Conservation (phyloP, 2,329 filamentous ascomycete species). For the Neopestalotiopsis clavispora region DNA sequence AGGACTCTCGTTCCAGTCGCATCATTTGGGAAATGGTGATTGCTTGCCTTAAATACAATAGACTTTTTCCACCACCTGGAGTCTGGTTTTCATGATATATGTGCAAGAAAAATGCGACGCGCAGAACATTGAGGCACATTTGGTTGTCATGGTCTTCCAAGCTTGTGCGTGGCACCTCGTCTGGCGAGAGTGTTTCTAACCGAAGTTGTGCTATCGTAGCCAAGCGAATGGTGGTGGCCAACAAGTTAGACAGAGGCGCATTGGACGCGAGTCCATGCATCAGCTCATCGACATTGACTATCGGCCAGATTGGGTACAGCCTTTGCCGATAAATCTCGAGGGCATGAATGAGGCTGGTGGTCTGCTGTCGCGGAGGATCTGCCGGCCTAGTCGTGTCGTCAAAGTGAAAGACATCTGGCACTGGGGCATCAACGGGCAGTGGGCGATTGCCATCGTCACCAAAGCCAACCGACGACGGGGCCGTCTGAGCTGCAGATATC, state of each 20-base stretch:
- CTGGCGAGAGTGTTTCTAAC: conserved; percentile 36
- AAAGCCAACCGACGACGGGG: background rate
- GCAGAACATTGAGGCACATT: conserved; percentile 45
- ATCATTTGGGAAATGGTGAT: conserved; percentile 57
- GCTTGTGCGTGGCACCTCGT: conserved; percentile 18
- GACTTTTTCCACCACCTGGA: conserved; percentile 49
- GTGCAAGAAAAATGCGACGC: conserved; percentile 56
- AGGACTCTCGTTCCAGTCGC: conserved; percentile 48
- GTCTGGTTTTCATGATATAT: conserved; percentile 55
- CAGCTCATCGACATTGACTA: conserved; percentile 50
- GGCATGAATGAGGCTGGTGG: conserved; percentile 30
- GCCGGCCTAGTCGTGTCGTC: background rate
- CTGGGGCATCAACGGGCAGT: background rate
- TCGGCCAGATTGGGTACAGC: conserved; percentile 57
- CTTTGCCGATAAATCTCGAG: conserved; percentile 54
- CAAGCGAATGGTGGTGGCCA: conserved; percentile 51
- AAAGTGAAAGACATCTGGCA: background rate
- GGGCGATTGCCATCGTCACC: background rate
- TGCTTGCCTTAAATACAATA: conserved; percentile 54
- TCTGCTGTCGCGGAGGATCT: background rate
- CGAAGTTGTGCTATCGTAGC: conserved; percentile 55
- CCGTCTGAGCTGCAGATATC: conserved; percentile 39
- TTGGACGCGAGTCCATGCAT: conserved; percentile 42
- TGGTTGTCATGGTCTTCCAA: conserved; percentile 18
- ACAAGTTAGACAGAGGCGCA: conserved; percentile 30